These are phyloP conservation scores for Colletotrichum brevisporum DNA, from an alignment of 2,329 filamentous ascomycete genomes.

Conservation along the genomic window DNA sequence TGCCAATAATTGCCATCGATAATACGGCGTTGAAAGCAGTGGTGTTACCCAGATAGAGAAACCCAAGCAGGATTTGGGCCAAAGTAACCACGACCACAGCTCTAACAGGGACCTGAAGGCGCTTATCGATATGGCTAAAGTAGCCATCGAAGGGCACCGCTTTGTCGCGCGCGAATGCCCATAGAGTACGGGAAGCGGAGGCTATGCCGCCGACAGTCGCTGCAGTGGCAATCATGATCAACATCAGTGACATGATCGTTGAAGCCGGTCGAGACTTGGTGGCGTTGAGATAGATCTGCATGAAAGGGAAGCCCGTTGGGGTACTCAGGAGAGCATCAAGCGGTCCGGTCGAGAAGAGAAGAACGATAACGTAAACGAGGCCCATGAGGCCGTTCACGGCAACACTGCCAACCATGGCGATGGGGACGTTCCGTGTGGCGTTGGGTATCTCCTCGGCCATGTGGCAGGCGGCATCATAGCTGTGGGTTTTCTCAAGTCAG, in stretches of 20 bases:
- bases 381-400: slow-evolving; percentile 61
- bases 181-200: slow-evolving; percentile 53
- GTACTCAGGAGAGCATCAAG: slow-evolving; percentile 55
- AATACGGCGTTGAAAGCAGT: slow-evolving; percentile 58
- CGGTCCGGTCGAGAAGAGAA: slow-evolving; percentile 59
- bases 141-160: slow-evolving; percentile 52
- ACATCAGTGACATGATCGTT: slow-evolving; percentile 47
- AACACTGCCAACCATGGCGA: slow-evolving; percentile 52
- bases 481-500: neutral
- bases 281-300: slow-evolving; percentile 54
- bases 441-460: slow-evolving; percentile 52
- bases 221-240: slow-evolving; percentile 46
- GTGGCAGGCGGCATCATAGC: slow-evolving; percentile 52
- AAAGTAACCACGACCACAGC: slow-evolving; percentile 44
- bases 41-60: slow-evolving; percentile 57
- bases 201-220: slow-evolving; percentile 50
- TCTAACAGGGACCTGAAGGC: slow-evolving; percentile 51
- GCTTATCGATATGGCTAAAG: slow-evolving; percentile 53
- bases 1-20: slow-evolving; percentile 57
- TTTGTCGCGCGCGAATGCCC: slow-evolving; percentile 56
- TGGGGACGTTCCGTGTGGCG: slow-evolving; percentile 48
- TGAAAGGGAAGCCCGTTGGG: slow-evolving; percentile 59
- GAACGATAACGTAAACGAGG: slow-evolving; percentile 55
- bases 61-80: slow-evolving; percentile 48
- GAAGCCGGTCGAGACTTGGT: slow-evolving; percentile 46